phyloP scores from a whole-genome alignment of 23 red algal genomes.

The Cyanidiococcus yangmingshanensis region DNA sequence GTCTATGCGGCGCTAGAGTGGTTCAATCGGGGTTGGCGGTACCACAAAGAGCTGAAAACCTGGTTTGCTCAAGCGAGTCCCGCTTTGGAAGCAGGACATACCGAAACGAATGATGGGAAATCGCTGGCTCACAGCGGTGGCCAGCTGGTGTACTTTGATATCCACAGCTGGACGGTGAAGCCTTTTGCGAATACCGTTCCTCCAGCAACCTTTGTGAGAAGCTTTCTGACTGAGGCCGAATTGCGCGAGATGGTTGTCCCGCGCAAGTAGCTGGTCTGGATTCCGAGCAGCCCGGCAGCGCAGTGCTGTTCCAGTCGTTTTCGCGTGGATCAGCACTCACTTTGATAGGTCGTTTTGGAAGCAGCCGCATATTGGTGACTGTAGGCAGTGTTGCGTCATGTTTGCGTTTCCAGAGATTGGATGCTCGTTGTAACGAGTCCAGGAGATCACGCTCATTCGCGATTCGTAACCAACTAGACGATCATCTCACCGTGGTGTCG shows the following conservation, averaged over 20 bases:
- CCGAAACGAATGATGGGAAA: not conserved
- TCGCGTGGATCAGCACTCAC: too few relatives aligned
- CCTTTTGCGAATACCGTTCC: constrained; percentile 69
- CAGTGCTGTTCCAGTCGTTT: too few relatives aligned
- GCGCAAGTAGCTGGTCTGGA: too few relatives aligned
- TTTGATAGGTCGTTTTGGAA: too few relatives aligned
- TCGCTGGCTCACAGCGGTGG: not conserved
- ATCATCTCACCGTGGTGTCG: too few relatives aligned
- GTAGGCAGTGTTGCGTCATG: too few relatives aligned
- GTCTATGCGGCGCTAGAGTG: constrained; percentile 75
- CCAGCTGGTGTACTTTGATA: constrained; percentile 87
- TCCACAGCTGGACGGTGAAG: constrained; percentile 66
- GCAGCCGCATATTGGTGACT: too few relatives aligned
- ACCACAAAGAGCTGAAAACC: constrained; percentile 82
- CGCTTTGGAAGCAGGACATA: not conserved
- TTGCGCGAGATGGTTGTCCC: constrained; percentile 22
- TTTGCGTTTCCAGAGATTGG: too few relatives aligned
- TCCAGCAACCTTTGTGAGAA: constrained; percentile 51
- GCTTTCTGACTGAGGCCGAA: constrained; percentile 89
- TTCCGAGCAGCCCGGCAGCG: too few relatives aligned
- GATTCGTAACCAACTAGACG: too few relatives aligned
- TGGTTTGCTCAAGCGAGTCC: constrained; percentile 57
- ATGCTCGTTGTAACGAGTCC: too few relatives aligned
- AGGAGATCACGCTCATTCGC: too few relatives aligned
- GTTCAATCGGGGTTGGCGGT: constrained; percentile 87